Base-by-base conservation (phyloP, 805 yeast genomes). In the Saturnispora besseyi region DNA sequence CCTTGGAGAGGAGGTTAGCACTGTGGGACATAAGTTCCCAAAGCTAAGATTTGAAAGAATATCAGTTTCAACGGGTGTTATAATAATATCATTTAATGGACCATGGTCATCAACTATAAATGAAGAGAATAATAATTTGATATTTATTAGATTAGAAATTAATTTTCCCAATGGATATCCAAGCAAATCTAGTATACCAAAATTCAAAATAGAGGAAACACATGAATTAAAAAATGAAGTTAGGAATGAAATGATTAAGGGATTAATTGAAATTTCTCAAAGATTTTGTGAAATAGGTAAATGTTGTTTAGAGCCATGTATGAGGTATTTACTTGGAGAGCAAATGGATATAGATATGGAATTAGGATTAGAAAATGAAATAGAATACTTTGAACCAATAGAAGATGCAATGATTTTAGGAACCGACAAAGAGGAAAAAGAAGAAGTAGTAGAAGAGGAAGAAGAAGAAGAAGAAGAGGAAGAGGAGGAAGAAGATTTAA, bases 1-100 rank as follows among this genome's bases (percentile, higher is more conserved):
- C 59, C 65, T 91, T 26, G 96, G 96, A 6, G 96, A 90, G 64
- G 99, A 91, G 64, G 89, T 93, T 1, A 84, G 95, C 55, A 71
- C 78, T 15, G 88, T 89, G 6, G 95, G 96, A 2, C 89, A 84
- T 57, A 87, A 86, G 57, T 89, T 90, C 62, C 96, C 96, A 1
- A 87, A 84, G 57, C 76, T 93, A 3, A 70, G 82, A 2, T 89
- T 93, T 63, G 98, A 91, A 60, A 81, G 81, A 57, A 89, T 93
- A 5, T 82, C 93, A 2, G 95, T 91, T 0, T 79, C 95, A 0
- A 84, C 95, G 0, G 96, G 98, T 38, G 80, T 75, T 30, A 69
- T 90, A 50, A 79, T 81, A 3, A 64, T 93, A 11, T 81, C 95
- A n/a, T 65, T 93, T 47, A 77, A 81, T 55, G 97, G 97, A 0